These are phyloP conservation scores for Poa annua DNA, from an alignment of 176 grass and related monocot species.

Conservation along the genomic window DNA sequence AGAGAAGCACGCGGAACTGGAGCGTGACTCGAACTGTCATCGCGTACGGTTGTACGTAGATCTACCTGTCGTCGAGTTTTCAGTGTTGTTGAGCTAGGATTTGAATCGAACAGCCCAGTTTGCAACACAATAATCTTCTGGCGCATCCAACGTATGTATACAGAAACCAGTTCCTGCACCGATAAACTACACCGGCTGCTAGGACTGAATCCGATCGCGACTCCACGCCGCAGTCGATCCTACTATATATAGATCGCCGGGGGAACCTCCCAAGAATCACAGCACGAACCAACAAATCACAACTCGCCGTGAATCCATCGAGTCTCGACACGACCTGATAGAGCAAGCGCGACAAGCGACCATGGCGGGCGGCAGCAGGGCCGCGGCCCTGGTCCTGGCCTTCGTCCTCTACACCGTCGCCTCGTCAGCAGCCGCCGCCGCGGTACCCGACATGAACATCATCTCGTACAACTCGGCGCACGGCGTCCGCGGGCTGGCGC, in stretches of 20 bases:
- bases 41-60: neutral
- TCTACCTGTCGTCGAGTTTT: neutral
- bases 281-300: neutral
- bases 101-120: neutral
- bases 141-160: neutral
- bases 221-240: neutral
- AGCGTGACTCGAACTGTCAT: neutral
- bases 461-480: constrained; percentile 23
- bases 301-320: neutral
- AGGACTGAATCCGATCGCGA: neutral
- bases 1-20: neutral
- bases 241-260: neutral
- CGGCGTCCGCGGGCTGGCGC: neutral
- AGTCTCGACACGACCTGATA: neutral
- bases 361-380: neutral
- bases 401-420: neutral
- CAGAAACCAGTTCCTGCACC: neutral
- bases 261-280: neutral
- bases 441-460: neutral
- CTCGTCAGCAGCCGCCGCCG: neutral
- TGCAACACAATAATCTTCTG: neutral
- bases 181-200: neutral
- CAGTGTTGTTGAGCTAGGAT: neutral
- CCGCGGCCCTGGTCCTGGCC: neutral
- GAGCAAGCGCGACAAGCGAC: neutral